phyloP scores from a whole-genome alignment of 139 green algal genomes.

The Zygnema circumcarinatum region DNA sequence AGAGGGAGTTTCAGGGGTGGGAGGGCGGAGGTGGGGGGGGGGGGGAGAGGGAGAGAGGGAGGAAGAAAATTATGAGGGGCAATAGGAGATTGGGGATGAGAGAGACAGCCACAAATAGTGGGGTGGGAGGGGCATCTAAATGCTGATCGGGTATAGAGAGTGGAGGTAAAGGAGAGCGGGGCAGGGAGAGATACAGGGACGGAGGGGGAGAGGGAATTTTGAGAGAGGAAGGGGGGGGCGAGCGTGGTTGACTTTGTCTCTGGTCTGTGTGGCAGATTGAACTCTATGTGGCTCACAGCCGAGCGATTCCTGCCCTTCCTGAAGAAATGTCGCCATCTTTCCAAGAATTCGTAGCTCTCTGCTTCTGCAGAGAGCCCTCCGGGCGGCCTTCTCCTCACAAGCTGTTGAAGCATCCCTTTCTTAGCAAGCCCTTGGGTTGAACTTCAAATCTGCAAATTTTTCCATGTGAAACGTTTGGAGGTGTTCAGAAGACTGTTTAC shows the following conservation, averaged over 20 bases:
- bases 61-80: background rate
- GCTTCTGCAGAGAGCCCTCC: background rate
- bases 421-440: background rate
- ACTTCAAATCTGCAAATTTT: background rate
- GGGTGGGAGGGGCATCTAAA: too few species aligned
- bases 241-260: background rate
- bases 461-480: background rate
- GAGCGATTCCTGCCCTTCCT: background rate
- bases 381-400: background rate
- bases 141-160: too few species aligned
- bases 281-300: background rate
- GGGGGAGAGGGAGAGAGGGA: slow-evolving; percentile 25
- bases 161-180: background rate
- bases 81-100: background rate
- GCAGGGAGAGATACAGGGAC: background rate
- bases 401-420: background rate
- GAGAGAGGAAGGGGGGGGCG: background rate
- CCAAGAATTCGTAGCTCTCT: background rate
- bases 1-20: too few species aligned
- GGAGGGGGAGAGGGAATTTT: background rate
- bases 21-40: background rate
- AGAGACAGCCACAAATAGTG: too few species aligned
- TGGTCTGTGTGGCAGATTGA: background rate
- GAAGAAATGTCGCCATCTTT: background rate
- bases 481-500: background rate